Evolutionary conservation across 768 basidiomycete species (phyloP).

Genomic region (Russula ochroleuca): DNA sequence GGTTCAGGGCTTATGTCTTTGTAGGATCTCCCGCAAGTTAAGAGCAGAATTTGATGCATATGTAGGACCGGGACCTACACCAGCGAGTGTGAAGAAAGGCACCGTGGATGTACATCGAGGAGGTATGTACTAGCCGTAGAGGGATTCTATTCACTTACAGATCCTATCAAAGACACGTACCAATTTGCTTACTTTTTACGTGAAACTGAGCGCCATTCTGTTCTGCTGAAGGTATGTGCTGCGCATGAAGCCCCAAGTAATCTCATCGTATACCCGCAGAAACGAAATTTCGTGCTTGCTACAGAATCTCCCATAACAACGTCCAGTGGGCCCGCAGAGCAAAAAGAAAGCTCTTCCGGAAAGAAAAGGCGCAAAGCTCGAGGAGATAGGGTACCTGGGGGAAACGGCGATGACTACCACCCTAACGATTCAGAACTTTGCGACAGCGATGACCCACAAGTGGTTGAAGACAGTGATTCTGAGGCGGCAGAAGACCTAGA

Average conservation of each 20-base stretch:
- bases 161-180: conserved; percentile 57
- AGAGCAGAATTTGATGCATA: conserved; percentile 51
- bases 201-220: conserved; percentile 74
- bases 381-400: background rate
- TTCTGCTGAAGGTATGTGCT: conserved; percentile 68
- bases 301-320: conserved; percentile 29
- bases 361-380: conserved; percentile 6
- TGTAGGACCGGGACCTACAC: conserved; percentile 37
- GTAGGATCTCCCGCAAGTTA: conserved; percentile 66
- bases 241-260: background rate
- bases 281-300: conserved; percentile 39
- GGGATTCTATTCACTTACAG: conserved; percentile 8
- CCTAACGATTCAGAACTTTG: background rate
- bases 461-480: conserved; percentile 1
- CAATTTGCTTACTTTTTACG: conserved; percentile 91
- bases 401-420: background rate
- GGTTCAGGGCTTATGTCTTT: conserved; percentile 3
- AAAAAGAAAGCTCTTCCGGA: conserved; percentile 24
- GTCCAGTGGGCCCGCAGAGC: conserved; percentile 23
- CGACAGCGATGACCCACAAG: background rate
- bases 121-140: conserved; percentile 44
- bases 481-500: conserved; percentile 1
- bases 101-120: conserved; percentile 82
- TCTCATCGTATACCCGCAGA: conserved; percentile 33
- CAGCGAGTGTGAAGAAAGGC: conserved; percentile 55